Evolutionary conservation across 768 basidiomycete species (phyloP).

Genomic region (Psilocybe cubensis): DNA sequence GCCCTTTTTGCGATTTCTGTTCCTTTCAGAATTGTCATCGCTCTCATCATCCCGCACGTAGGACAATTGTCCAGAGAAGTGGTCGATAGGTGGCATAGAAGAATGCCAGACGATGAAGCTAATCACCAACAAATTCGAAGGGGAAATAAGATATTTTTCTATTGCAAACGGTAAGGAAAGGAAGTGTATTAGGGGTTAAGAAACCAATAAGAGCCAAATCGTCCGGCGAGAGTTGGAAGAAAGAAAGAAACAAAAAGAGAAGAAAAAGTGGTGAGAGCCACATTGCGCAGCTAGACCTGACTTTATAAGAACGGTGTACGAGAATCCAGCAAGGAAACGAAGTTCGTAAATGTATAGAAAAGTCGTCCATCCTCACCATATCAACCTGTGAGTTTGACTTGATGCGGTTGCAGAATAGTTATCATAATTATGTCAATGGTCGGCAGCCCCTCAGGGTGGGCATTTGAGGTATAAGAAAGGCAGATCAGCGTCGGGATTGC

Average conservation of each 20-base stretch:
- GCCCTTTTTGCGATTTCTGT: background rate
- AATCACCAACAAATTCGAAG: too few relatives aligned
- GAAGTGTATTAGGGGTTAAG: background rate
- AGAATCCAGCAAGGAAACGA: background rate
- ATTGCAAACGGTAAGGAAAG: background rate
- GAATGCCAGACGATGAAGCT: too few relatives aligned
- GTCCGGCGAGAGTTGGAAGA: background rate
- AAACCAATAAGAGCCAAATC: background rate
- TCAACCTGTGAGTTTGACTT: constrained; percentile 9
- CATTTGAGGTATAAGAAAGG: background rate
- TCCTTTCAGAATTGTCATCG: background rate
- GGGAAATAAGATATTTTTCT: too few relatives aligned
- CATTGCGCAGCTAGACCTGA: background rate
- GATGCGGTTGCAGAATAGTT: constrained; percentile 5
- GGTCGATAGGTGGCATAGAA: background rate
- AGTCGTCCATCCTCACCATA: constrained; percentile 8
- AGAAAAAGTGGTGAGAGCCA: background rate
- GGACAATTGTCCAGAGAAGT: background rate
- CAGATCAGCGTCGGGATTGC: background rate
- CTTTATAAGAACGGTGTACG: background rate
- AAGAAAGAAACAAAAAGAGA: background rate
- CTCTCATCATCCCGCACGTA: background rate
- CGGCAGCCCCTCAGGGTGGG: background rate
- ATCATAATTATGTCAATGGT: background rate
- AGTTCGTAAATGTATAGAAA: background rate